These are phyloP conservation scores for Hericium rajendrae DNA, from an alignment of 768 basidiomycete genomes.

Conservation along the genomic window DNA sequence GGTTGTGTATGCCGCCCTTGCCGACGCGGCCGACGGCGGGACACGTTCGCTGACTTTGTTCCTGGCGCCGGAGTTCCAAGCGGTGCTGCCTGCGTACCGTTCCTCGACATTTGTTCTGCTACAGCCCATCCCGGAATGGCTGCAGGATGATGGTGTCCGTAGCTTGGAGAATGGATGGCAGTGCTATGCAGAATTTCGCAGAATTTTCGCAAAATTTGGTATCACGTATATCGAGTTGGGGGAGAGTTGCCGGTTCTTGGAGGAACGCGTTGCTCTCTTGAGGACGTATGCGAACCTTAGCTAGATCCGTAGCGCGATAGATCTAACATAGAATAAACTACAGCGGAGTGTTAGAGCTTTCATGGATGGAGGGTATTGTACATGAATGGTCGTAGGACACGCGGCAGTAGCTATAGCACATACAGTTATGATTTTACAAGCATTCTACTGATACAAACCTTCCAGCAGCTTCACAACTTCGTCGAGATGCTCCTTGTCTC, in stretches of 20 bases:
- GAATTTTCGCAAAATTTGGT: background rate
- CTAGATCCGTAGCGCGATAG: background rate
- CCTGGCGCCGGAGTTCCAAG: slow-evolving; percentile 29
- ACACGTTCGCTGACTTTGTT: slow-evolving; percentile 25
- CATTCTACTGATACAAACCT: slow-evolving; percentile 26
- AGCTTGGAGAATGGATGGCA: slow-evolving; percentile 37
- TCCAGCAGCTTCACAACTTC: slow-evolving; percentile 43
- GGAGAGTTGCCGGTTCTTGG: background rate
- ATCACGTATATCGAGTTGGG: slow-evolving; percentile 1
- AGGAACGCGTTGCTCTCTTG: slow-evolving; percentile 2
- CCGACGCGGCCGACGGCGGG: slow-evolving; percentile 28
- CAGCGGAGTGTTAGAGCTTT: no score
- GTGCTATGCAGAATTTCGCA: background rate
- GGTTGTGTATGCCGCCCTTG: slow-evolving; percentile 49
- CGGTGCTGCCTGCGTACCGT: slow-evolving; percentile 33
- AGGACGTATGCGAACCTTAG: background rate
- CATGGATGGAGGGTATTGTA: background rate
- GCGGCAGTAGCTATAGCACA: background rate
- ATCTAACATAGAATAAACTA: background rate
- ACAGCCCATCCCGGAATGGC: slow-evolving; percentile 47
- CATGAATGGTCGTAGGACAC: background rate
- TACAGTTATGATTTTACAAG: background rate
- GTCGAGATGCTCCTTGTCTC: slow-evolving; percentile 28
- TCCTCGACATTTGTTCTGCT: slow-evolving; percentile 43
- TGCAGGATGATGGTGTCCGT: slow-evolving; percentile 55